Evolutionary conservation across 176 grass and related monocot species (phyloP).

Genomic region (Aechmea fasciata): DNA sequence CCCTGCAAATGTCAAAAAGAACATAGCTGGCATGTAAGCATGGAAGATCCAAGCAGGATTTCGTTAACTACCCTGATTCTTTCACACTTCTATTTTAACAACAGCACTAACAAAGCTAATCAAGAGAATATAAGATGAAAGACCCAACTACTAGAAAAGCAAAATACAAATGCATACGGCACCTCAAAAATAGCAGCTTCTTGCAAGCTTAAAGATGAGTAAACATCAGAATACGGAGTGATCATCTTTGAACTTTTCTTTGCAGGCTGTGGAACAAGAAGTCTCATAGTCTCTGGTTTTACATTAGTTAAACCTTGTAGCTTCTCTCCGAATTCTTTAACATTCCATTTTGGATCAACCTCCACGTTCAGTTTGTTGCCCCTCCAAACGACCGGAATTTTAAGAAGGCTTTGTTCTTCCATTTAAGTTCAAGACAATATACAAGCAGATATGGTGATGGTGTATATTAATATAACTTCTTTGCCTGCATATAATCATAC

Average conservation of each 20-base stretch:
- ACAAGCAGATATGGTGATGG: not conserved
- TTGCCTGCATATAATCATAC: too few species aligned
- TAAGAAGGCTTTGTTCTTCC: conserved; percentile 37
- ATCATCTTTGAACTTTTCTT: conserved; percentile 81
- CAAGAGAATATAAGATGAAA: not conserved
- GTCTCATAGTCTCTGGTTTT: conserved; percentile 72
- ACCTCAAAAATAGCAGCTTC: conserved; percentile 65
- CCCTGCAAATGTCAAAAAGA: conserved; percentile 24
- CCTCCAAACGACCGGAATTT: conserved; percentile 72
- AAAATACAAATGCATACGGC: not conserved
- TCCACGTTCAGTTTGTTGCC: conserved; percentile 59
- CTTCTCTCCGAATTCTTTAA: conserved; percentile 72
- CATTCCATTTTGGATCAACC: conserved; percentile 48
- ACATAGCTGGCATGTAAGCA: too few species aligned
- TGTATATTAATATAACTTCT: not conserved
- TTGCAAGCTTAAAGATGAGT: conserved; percentile 55
- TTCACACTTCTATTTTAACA: too few species aligned
- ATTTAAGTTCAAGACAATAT: conserved; percentile 14
- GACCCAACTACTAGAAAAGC: not conserved
- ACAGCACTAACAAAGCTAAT: too few species aligned
- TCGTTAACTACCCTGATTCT: too few species aligned
- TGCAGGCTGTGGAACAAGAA: conserved; percentile 60
- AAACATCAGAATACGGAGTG: conserved; percentile 39
- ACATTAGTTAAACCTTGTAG: conserved; percentile 78
- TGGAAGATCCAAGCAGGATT: too few species aligned